Evolutionary conservation across 352 stramenopile species (phyloP).

Genomic region (Globisporangium barbulae): DNA sequence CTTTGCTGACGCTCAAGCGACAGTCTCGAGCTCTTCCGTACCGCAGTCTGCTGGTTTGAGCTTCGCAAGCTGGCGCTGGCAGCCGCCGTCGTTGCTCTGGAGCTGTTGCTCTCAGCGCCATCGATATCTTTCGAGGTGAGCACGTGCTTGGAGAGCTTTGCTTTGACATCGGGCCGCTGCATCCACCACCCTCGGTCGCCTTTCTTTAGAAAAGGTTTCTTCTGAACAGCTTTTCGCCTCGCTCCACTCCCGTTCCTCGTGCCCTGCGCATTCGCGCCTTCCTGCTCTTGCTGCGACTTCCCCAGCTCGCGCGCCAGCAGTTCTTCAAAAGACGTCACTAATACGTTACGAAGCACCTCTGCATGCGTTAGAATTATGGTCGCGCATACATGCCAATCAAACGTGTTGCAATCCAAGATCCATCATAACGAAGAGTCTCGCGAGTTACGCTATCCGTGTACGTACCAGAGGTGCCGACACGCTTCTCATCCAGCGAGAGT

Average conservation of each 20-base stretch:
- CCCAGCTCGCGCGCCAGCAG: constrained; percentile 57
- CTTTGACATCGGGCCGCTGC: constrained; percentile 43
- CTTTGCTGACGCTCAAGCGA: constrained; percentile 11
- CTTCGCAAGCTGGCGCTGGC: constrained; percentile 9
- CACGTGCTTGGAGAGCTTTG: constrained; percentile 57
- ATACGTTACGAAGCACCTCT: neutral
- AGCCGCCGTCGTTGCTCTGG: constrained; percentile 10
- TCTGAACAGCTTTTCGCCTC: constrained; percentile 16
- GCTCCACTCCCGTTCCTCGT: neutral
- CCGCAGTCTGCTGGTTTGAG: constrained; percentile 9
- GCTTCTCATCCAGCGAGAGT: constrained; percentile 13
- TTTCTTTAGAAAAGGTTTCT: constrained; percentile 72
- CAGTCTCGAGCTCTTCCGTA: constrained; percentile 23
- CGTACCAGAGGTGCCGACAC: constrained; percentile 17
- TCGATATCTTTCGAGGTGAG: constrained; percentile 50
- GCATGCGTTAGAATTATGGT: neutral
- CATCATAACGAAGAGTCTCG: neutral
- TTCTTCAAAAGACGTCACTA: constrained; percentile 64
- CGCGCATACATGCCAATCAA: neutral
- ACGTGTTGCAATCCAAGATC: neutral
- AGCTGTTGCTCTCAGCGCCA: constrained; percentile 13
- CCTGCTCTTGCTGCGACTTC: constrained; percentile 26
- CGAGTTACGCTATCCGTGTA: neutral
- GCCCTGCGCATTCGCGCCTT: neutral
- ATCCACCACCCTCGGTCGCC: constrained; percentile 85